Conservation (phyloP, 768 basidiomycete genomes). For the Trametes gibbosa region DNA sequence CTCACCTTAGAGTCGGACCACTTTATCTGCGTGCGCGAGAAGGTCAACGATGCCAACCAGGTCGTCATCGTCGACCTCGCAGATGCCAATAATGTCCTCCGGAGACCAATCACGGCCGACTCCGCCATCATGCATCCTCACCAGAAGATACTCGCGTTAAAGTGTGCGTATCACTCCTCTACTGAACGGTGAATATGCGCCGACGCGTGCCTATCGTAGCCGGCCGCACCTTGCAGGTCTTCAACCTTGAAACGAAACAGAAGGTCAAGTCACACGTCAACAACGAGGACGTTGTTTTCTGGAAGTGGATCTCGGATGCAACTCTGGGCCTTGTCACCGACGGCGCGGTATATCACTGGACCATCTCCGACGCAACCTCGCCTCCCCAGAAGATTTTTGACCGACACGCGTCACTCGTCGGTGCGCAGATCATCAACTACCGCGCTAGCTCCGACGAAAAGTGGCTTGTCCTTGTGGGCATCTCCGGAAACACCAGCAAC, state of each 20-base stretch:
- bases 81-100: constrained; percentile 95
- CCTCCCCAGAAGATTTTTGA: constrained; percentile 93
- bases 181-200: background rate
- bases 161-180: constrained; percentile 50
- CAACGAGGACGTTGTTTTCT: constrained; percentile 94
- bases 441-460: constrained; percentile 90
- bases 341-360: constrained; percentile 90
- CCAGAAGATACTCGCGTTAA: constrained; percentile 94
- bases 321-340: constrained; percentile 97
- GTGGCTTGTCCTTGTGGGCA: constrained; percentile 96
- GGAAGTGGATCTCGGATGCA: constrained; percentile 96
- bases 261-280: constrained; percentile 96
- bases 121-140: constrained; percentile 98
- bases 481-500: constrained; percentile 87
- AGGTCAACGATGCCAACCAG: constrained; percentile 91
- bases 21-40: constrained; percentile 97
- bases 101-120: constrained; percentile 96
- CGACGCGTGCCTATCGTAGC: constrained; percentile 45
- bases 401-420: constrained; percentile 89
- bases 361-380: constrained; percentile 69
- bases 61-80: constrained; percentile 98
- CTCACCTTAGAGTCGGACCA: constrained; percentile 96
- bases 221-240: constrained; percentile 91
- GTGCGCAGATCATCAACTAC: constrained; percentile 98
- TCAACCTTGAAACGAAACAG: constrained; percentile 96